Evolutionary conservation across 2,329 filamentous ascomycete species (phyloP), one percentile per base, ranked within the genome.

Genomic region (Camillea tinctor): DNA sequence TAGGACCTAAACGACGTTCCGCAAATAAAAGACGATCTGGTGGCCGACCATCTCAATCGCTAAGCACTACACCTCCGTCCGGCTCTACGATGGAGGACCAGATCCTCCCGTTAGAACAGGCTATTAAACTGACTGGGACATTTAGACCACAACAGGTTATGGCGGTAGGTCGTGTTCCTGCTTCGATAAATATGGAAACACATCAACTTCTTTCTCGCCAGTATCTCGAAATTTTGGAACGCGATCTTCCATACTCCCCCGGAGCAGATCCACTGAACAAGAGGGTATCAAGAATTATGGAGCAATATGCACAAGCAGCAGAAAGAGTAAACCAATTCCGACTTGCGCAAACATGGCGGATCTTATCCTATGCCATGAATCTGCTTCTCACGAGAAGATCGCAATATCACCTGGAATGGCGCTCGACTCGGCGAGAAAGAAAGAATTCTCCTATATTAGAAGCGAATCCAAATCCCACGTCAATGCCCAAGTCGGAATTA

Each of bases 281-380:
- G 9, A 75, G 84, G n/a, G 75, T 88, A 1, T 69, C 71, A 1
- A 61, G 66, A 1, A 85, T 87, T 8, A 75, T 88, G 61, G 82
- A 87, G 62, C 75, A 80, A 40, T 89, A 83, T 66, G 85, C 85
- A 2, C 75, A 73, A 22, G 81, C 83, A n/a, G 84, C 86, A 1
- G 84, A 88, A 64, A 75, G 74, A 2, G 80, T 82, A 20, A 81
- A 80, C 30, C 77, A 84, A 53, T 88, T 84, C 68, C 80, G 86
- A 1, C 76, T 89, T 0, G 84, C 86, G 4, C 86, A 89, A 68
- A 87, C 85, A 1, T 89, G 86, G 86, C 81, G 85, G 26, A 79
- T 88, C 13, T 69, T 89, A 20, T 80, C 81, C 0, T 87, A 84
- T 66, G 82, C 81, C 9, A 80, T 86, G 64, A 74, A 77, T 20